Base-by-base conservation (phyloP, 768 basidiomycete genomes). In the Lactarius hengduanensis region DNA sequence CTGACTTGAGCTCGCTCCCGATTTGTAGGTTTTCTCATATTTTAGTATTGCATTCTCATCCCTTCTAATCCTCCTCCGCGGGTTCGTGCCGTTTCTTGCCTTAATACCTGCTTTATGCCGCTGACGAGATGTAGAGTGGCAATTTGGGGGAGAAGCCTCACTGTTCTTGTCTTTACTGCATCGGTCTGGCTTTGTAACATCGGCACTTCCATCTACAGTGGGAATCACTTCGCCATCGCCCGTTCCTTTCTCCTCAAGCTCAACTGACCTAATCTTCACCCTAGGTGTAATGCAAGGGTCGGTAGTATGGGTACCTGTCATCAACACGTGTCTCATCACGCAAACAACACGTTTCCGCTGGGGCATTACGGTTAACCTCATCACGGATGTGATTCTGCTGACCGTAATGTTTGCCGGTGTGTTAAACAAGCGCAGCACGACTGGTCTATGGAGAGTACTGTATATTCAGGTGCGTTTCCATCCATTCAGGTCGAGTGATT, bases 361-460 rank as follows among this genome's bases (percentile, higher is more conserved):
- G 32, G 62, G 62, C 62, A 56, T 63, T 30, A 63, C 40, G 5
- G 55, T 26, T 10, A 63, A 57, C 38, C 30, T 63, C 55, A 22
- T 43, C n/a, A 30, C 54, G 26, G 55, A 57, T 22, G 30, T 43
- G 15, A 41, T 38, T 18, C 55, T 63, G 8, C 55, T 63, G 4
- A 4, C 9, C 11, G 26, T 50, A 5, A 63, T 63, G 62, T 28
- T 63, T 11, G 13, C 30, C n/a, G 62, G 62, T 43, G 62, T 63
- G 26, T 1, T 63, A 22, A 63, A 43, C 54, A 63, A 63, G 54
- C 32, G 55, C 16, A 63, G 57, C 38, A 22, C 62, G 9, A 63
- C 62, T 22, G 62, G 53, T 36, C 62, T 63, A 9, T 63, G 62
- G 62, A 53, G 62, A n/a, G 54, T 63, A 40, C 36, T 63, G 32